These are phyloP conservation scores for Fimicolochytrium jonesii DNA, from an alignment of 192 early-diverging fungal genomes.

Conservation along the genomic window DNA sequence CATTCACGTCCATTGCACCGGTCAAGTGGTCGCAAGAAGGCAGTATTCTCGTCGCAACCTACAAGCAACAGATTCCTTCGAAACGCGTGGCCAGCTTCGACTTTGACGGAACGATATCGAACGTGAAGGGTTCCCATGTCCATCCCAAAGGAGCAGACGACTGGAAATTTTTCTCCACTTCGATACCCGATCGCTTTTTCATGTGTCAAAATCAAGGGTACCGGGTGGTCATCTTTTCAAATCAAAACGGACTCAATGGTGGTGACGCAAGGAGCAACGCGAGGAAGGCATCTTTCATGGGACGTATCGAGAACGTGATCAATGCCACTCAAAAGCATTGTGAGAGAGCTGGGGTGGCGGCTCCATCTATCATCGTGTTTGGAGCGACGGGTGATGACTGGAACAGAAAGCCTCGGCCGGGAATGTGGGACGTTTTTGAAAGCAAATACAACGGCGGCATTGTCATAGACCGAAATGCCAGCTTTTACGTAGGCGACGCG, in stretches of 20 bases:
- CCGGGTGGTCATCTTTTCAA: constrained; percentile 68
- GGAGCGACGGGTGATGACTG: constrained; percentile 66
- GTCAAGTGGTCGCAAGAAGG: constrained; percentile 7
- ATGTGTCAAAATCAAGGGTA: constrained; percentile 57
- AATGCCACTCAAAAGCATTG: constrained; percentile 30
- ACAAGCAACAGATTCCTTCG: not conserved
- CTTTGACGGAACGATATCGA: constrained; percentile 76
- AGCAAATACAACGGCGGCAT: constrained; percentile 35
- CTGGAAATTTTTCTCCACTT: constrained; percentile 67
- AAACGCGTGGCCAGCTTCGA: constrained; percentile 66
- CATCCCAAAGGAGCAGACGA: constrained; percentile 69
- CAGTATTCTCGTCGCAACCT: constrained; percentile 7
- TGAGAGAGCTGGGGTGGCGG: constrained; percentile 21
- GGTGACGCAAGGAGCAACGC: constrained; percentile 13
- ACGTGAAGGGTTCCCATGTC: constrained; percentile 54
- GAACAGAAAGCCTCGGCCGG: constrained; percentile 70
- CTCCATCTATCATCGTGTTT: constrained; percentile 65
- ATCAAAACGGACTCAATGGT: constrained; percentile 56
- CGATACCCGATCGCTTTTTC: constrained; percentile 55
- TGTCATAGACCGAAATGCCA: constrained; percentile 42
- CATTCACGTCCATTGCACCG: not conserved
- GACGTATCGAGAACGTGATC: constrained; percentile 37
- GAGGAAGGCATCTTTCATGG: constrained; percentile 24
- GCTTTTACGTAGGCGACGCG: constrained; percentile 92
- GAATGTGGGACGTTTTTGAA: constrained; percentile 61